Evolutionary conservation across 2,329 filamentous ascomycete species (phyloP).

Genomic region (Mollisiaceae sp.): DNA sequence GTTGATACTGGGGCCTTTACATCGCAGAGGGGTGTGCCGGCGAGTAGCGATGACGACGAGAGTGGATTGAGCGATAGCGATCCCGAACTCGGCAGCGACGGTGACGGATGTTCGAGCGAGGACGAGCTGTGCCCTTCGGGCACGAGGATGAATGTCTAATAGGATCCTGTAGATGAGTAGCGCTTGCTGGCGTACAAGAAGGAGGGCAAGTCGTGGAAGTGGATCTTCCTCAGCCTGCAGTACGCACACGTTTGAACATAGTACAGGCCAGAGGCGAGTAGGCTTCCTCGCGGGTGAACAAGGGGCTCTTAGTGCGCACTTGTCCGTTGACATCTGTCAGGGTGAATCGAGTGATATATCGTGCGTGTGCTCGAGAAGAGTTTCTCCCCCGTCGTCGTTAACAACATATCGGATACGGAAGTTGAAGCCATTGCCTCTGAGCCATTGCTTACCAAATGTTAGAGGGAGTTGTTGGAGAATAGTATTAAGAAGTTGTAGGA

Average conservation of each 20-base stretch:
- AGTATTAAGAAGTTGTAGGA: conserved; percentile 37
- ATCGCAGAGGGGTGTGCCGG: too few relatives aligned
- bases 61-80: too few relatives aligned
- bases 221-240: conserved; percentile 5
- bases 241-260: conserved; percentile 17
- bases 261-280: conserved; percentile 15
- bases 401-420: conserved; percentile 22
- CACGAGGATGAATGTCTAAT: too few relatives aligned
- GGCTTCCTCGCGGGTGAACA: conserved; percentile 12
- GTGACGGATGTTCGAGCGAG: too few relatives aligned
- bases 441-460: conserved; percentile 29
- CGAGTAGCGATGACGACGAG: too few relatives aligned
- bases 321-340: conserved; percentile 13
- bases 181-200: too few relatives aligned
- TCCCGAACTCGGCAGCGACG: too few relatives aligned
- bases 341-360: conserved; percentile 25
- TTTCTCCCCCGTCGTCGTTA: conserved; percentile 25
- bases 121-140: too few relatives aligned
- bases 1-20: too few relatives aligned
- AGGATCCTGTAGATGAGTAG: too few relatives aligned
- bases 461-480: conserved; percentile 37
- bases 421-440: conserved; percentile 38
- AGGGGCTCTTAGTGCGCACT: conserved; percentile 13
- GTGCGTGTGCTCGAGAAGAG: conserved; percentile 26
- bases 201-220: too few relatives aligned